Evolutionary conservation across 1,139 yeast species (phyloP), one percentile per base, ranked within the genome.

Genomic region (Insectozyma bohioensis): DNA sequence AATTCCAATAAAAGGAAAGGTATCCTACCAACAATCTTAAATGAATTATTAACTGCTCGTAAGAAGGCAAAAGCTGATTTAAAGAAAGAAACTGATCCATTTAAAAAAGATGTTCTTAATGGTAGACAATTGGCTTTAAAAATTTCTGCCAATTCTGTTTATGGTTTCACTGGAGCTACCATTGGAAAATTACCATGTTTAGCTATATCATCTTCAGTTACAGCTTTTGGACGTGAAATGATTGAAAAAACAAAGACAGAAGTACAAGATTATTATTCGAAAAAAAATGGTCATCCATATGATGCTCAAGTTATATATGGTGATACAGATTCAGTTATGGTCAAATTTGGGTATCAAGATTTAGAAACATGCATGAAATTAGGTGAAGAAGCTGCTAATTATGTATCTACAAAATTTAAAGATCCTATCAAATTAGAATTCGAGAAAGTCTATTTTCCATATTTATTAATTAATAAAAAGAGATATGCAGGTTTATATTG

Each of bases 271-370:
- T 72, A 76, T 35, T 94, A 88, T 52, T 74, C 81, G 10, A 81
- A 79, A 20, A 78, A 78, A 35, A 88, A 92, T 58, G 97, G 97
- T 1, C 84, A 71, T 49, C 72, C 76, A 12, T 80, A 74, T 53
- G 95, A 94, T 61, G 84, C 97, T 0, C 76, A 83, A 46, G 98
- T 94, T 41, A 84, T 94, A 27, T 94, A 94, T 56, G 99, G 99
- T 67, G 99, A 94, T 62, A 94, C 99, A 0, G 99, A 94, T 74
- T 94, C 98, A 6, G 99, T 94, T 12, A 94, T 94, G 98, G 97
- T 94, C 28, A 88, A 87, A 52, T 94, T 94, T 63, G 99, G 99
- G 1, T 78, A 81, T 24, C 64, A 68, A n/a, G 95, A 88, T 51
- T 58, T 92, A 41, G 78, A 70, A 37, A 83, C 85, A 20, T 86